Conservation (phyloP, 495 filamentous ascomycete genomes). For the Penicillium lividum region DNA sequence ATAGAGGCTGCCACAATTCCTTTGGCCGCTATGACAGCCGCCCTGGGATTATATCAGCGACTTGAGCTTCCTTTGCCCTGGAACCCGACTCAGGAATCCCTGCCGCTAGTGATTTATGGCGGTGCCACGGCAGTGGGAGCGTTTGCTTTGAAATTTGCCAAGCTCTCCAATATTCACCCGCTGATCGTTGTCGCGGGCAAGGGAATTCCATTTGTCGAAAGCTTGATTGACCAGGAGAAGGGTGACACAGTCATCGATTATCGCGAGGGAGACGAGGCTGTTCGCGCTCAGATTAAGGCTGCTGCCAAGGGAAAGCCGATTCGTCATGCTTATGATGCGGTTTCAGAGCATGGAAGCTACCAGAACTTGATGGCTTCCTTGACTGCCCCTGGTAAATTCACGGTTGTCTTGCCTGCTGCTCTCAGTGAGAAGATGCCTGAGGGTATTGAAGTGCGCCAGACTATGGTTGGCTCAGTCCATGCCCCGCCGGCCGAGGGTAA, state of each 20-base stretch:
- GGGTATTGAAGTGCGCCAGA: no score
- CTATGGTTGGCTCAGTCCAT: no score
- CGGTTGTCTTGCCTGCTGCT: slow-evolving; percentile 40
- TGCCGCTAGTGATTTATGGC: slow-evolving; percentile 68
- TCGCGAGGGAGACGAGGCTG: slow-evolving; percentile 43
- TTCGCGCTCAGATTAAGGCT: slow-evolving; percentile 24
- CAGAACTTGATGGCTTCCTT: slow-evolving; percentile 25
- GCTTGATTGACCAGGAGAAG: slow-evolving; percentile 59
- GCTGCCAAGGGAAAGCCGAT: slow-evolving; percentile 21
- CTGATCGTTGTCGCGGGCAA: slow-evolving; percentile 69
- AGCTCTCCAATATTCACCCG: slow-evolving; percentile 69
- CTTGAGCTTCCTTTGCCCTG: slow-evolving; percentile 67
- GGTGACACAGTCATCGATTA: slow-evolving; percentile 76
- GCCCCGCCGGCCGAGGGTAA: no score
- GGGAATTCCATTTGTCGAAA: slow-evolving; percentile 56
- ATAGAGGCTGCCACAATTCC: slow-evolving; percentile 69
- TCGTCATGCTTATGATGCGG: slow-evolving; percentile 61
- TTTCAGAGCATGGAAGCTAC: slow-evolving; percentile 53
- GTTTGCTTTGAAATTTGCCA: slow-evolving; percentile 68
- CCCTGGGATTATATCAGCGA: slow-evolving; percentile 59
- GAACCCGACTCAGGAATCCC: slow-evolving; percentile 43
- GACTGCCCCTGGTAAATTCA: slow-evolving; percentile 45
- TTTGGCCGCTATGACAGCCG: slow-evolving; percentile 73
- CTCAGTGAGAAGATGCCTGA: no score
- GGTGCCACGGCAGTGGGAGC: slow-evolving; percentile 66